phyloP scores from a whole-genome alignment of 805 yeast genomes.

The Alloascoidea africana region DNA sequence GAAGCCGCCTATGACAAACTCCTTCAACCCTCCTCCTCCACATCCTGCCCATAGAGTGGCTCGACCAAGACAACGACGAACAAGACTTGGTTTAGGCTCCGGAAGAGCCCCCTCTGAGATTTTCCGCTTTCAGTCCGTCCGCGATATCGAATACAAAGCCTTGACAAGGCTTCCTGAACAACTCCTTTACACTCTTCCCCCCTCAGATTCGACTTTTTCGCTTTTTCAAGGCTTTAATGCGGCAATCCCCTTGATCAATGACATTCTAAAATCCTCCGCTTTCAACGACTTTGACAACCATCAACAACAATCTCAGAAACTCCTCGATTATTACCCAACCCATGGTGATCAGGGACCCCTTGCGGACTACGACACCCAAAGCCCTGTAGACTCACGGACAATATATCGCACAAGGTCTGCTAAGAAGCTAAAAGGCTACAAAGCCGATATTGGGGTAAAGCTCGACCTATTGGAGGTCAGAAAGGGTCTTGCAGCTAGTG shows the following conservation, averaged over 20 bases:
- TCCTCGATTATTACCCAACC: conserved; percentile 4
- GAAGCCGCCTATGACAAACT: too few relatives aligned
- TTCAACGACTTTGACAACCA: conserved; percentile 5
- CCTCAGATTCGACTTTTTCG: too few relatives aligned
- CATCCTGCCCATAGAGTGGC: too few relatives aligned
- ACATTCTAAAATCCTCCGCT: conserved; percentile 20
- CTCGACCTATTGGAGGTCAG: conserved; percentile 45
- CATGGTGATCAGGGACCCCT: conserved; percentile 9
- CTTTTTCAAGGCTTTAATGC: conserved; percentile 61
- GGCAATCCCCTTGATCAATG: conserved; percentile 33
- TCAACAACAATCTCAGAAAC: too few relatives aligned
- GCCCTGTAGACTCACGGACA: conserved; percentile 20
- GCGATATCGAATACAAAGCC: too few relatives aligned
- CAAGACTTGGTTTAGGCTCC: too few relatives aligned
- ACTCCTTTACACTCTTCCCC: too few relatives aligned
- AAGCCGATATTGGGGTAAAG: conserved; percentile 25
- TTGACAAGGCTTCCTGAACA: too few relatives aligned
- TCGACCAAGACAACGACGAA: too few relatives aligned
- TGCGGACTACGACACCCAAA: conserved; percentile 8
- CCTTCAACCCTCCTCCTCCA: too few relatives aligned
- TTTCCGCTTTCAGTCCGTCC: too few relatives aligned
- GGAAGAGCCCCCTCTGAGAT: too few relatives aligned
- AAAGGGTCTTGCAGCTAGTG: conserved; percentile 48
- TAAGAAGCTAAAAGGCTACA: conserved; percentile 21
- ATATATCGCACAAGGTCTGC: conserved; percentile 23